phyloP scores from a whole-genome alignment of 495 filamentous ascomycete species.

The Rhypophila decipiens region DNA sequence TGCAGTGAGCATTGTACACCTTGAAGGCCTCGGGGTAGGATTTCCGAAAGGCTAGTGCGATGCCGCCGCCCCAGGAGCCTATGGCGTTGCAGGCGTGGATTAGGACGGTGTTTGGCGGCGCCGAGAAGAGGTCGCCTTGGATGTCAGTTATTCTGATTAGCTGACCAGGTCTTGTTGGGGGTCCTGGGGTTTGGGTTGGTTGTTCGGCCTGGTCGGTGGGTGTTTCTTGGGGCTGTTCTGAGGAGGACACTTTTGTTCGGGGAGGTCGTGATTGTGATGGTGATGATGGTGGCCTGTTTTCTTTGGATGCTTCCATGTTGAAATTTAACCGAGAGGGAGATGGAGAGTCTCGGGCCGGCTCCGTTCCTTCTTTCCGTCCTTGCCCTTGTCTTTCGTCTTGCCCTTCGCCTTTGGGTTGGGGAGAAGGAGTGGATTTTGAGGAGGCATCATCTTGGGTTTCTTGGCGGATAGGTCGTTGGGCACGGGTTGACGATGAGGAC shows the following conservation, averaged over 20 bases:
- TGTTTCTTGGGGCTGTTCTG: neutral
- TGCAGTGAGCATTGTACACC: constrained; percentile 15
- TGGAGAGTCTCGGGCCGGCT: neutral
- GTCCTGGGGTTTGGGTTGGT: neutral
- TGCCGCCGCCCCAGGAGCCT: constrained; percentile 20
- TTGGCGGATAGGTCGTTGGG: too few species aligned
- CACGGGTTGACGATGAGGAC: neutral
- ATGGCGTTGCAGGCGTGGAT: constrained; percentile 25
- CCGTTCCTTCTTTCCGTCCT: neutral
- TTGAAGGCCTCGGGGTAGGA: constrained; percentile 16
- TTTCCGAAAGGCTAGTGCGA: constrained; percentile 15
- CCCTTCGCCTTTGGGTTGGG: too few species aligned
- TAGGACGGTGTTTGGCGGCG: constrained; percentile 18
- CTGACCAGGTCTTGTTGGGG: neutral
- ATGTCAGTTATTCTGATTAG: constrained; percentile 10
- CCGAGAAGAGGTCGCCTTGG: constrained; percentile 18
- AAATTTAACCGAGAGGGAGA: too few species aligned
- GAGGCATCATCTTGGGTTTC: too few species aligned
- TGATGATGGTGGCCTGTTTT: neutral
- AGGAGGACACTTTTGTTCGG: neutral
- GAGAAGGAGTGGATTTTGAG: too few species aligned
- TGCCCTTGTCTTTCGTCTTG: neutral
- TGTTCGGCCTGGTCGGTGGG: neutral
- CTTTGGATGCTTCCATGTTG: neutral
- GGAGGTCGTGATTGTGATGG: neutral